These are phyloP conservation scores for Diophrys sp. DNA, from an alignment of 73 alveolate genomes.

Conservation along the genomic window DNA sequence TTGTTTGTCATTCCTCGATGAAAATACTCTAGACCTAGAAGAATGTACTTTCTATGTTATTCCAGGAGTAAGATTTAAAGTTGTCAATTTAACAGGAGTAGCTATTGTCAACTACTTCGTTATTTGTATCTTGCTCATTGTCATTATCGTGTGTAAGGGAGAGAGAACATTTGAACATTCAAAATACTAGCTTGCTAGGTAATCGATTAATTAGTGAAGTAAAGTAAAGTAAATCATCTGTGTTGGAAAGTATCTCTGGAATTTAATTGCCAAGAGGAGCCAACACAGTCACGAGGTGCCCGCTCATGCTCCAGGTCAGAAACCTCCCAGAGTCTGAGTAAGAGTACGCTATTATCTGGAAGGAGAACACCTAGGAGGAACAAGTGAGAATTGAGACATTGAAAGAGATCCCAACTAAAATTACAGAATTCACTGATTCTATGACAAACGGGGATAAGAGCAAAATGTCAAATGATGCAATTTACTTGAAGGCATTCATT, in stretches of 20 bases:
- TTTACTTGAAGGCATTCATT: background rate
- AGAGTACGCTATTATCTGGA: conserved; percentile 62
- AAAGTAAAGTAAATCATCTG: conserved; percentile 91
- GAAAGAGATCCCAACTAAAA: too few relatives aligned
- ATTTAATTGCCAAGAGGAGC: conserved; percentile 95
- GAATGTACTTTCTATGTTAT: too few relatives aligned
- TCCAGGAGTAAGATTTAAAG: too few relatives aligned
- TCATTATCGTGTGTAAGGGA: too few relatives aligned
- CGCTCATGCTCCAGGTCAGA: conserved; percentile 72
- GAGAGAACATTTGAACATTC: too few relatives aligned
- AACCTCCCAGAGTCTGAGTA: conserved; percentile 41
- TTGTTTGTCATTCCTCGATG: too few relatives aligned
- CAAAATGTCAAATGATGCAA: background rate
- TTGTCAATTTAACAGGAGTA: too few relatives aligned
- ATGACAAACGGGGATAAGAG: background rate
- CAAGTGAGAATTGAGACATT: background rate
- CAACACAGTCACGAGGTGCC: conserved; percentile 95
- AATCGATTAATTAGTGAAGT: too few relatives aligned
- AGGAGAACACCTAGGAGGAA: conserved; percentile 7
- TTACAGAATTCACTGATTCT: background rate
- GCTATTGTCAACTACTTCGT: too few relatives aligned
- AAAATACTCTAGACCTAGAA: too few relatives aligned
- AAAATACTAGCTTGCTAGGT: too few relatives aligned
- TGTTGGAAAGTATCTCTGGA: conserved; percentile 90
- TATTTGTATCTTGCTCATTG: too few relatives aligned